Base-by-base conservation (phyloP, 805 yeast species). In the Alloascoidea africana region DNA sequence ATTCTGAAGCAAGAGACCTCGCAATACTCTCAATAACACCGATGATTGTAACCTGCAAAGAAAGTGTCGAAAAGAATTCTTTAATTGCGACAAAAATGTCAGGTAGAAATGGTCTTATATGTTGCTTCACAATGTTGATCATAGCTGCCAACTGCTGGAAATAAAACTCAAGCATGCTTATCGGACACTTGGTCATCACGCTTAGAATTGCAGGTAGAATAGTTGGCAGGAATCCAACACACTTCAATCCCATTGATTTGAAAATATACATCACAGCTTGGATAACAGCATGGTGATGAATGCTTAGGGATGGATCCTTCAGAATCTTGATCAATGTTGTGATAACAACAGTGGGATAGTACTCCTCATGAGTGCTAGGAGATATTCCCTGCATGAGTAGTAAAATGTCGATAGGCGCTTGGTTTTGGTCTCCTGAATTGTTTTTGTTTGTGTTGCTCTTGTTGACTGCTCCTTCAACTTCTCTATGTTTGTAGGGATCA, bases 401-500 rank as follows among this genome's bases (percentile, higher is more conserved):
- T 4, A 89, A 84, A 45, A 89, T 81, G 49, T 91, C 98, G 4
- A 86, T 74, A 0, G 96, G 80, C 2, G 95, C 91, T 2, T 89
- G 85, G 49, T 81, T 81, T 43, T 83, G 89, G 45, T 83, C 93
- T 1, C 71, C 78, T 3, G 59, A 44, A 13, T 16, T 0, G 66
- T 62, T 4, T 58, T 58, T 34, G 46, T 64, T 49, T 2, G 48
- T 42, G 17, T 46, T 50, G 17, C 51, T 54, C n/a, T 59, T 52
- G 35, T 69, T 73, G 1, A 79, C 69, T 1, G 65, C 66, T 40
- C 83, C 76, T 52, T 87, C 97, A 5, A 87, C 83, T 47, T 85
- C 95, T 39, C 95, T 73, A 47, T 86, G 93, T 51, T 84, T 87
- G 53, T 89, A 91, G 1, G 99, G 99, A 56, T 91, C 98, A 36